Evolutionary conservation across 495 filamentous ascomycete species (phyloP).

Genomic region (Chaetomidium leptoderma): DNA sequence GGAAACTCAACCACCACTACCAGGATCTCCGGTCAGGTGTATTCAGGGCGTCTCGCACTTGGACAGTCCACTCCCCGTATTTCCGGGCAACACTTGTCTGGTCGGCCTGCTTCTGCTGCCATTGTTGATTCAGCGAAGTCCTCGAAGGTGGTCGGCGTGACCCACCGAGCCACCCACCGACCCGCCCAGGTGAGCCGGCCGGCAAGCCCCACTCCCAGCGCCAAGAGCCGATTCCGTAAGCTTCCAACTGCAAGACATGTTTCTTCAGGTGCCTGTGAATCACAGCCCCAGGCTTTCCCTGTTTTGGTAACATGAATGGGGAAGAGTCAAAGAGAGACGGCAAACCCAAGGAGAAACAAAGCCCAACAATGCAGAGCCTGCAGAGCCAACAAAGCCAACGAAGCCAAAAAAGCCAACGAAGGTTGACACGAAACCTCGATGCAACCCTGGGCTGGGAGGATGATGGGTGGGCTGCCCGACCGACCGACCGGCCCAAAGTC

Average conservation of each 20-base stretch:
- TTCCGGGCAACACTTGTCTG: not conserved
- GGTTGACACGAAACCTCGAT: constrained; percentile 12
- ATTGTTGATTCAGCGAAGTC: not conserved
- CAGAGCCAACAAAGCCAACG: too few relatives aligned
- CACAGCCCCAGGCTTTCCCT: not conserved
- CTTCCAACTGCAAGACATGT: not conserved
- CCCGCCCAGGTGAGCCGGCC: too few relatives aligned
- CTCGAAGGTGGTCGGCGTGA: constrained; percentile 7
- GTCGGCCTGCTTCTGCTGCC: not conserved
- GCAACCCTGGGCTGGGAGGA: not conserved
- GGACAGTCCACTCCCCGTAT: not conserved
- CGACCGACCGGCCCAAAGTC: constrained; percentile 1
- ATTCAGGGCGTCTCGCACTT: not conserved
- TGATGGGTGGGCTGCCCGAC: constrained; percentile 1
- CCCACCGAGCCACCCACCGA: not conserved
- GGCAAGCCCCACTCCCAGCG: not conserved
- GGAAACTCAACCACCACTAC: not conserved
- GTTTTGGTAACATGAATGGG: not conserved
- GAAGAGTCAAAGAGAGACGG: not conserved
- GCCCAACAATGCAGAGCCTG: constrained; percentile 11
- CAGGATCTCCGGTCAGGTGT: not conserved
- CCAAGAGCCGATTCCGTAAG: constrained; percentile 1
- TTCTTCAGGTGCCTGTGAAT: not conserved
- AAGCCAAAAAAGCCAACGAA: constrained; percentile 9
- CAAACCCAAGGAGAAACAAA: not conserved